These are phyloP conservation scores for Penstemon eatonii DNA, from an alignment of 257 asterid genomes.

Conservation along the genomic window DNA sequence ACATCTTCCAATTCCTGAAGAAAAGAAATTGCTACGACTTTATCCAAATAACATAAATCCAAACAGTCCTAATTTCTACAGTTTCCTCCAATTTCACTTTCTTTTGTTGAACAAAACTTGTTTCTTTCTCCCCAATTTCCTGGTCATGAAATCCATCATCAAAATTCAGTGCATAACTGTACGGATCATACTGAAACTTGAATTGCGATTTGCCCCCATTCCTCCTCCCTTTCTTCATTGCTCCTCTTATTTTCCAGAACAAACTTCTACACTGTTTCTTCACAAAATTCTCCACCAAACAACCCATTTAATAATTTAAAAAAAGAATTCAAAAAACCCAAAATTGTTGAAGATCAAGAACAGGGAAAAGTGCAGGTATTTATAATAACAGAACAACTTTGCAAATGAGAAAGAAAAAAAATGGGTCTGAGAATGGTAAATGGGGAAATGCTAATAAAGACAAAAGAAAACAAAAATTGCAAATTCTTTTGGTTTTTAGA, in stretches of 20 bases:
- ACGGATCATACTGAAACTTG: constrained; percentile 62
- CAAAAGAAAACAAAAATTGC: constrained; percentile 17
- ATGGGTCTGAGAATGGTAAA: constrained; percentile 7
- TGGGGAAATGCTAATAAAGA: constrained; percentile 6
- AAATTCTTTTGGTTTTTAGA: constrained; percentile 27
- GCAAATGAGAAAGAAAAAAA: constrained; percentile 5
- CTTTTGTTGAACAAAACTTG: constrained; percentile 4
- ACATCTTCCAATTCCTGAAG: not conserved
- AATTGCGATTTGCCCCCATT: constrained; percentile 31
- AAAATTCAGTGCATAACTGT: constrained; percentile 63
- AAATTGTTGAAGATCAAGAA: not conserved
- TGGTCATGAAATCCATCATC: constrained; percentile 48
- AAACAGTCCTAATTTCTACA: constrained; percentile 20
- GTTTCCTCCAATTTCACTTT: constrained; percentile 12
- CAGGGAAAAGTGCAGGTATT: too few relatives aligned
- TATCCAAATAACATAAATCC: constrained; percentile 50
- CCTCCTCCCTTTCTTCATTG: constrained; percentile 41
- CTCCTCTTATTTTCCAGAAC: constrained; percentile 48
- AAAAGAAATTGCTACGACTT: constrained; percentile 16
- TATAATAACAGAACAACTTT: not conserved
- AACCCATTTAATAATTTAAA: constrained; percentile 24
- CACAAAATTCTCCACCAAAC: constrained; percentile 27
- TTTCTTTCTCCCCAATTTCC: constrained; percentile 20
- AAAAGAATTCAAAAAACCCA: not conserved
- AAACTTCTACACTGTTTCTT: constrained; percentile 54